Evolutionary conservation across 495 filamentous ascomycete species (phyloP).

Genomic region (Recurvomyces mirabilis): DNA sequence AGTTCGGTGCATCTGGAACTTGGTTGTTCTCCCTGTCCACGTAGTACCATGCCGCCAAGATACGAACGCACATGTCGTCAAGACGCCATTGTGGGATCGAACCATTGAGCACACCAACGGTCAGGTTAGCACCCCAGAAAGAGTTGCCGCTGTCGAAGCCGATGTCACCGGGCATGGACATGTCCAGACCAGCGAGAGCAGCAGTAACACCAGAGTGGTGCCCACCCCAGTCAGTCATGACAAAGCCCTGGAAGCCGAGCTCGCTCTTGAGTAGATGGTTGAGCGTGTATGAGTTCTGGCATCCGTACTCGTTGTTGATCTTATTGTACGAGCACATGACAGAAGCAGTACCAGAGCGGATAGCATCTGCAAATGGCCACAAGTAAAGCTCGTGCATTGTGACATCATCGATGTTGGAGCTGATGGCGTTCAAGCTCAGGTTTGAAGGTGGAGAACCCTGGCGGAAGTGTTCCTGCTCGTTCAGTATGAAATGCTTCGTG

Average conservation of each 20-base stretch:
- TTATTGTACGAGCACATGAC: slow-evolving; percentile 92
- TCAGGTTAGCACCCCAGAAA: slow-evolving; percentile 82
- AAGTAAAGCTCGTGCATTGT: slow-evolving; percentile 89
- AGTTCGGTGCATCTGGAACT: slow-evolving; percentile 55
- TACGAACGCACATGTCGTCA: slow-evolving; percentile 86
- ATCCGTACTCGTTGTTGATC: slow-evolving; percentile 60
- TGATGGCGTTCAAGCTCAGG: slow-evolving; percentile 25
- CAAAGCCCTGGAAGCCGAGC: slow-evolving; percentile 86
- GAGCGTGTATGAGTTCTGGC: slow-evolving; percentile 58
- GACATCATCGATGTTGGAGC: slow-evolving; percentile 82
- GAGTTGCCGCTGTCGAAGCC: slow-evolving; percentile 57
- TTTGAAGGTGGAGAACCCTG: slow-evolving; percentile 33
- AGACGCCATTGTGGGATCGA: slow-evolving; percentile 83
- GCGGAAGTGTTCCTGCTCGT: slow-evolving; percentile 57
- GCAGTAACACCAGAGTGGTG: slow-evolving; percentile 72
- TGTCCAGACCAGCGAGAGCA: slow-evolving; percentile 79
- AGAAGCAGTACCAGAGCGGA: slow-evolving; percentile 31
- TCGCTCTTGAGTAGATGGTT: slow-evolving; percentile 85
- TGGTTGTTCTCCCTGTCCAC: slow-evolving; percentile 57
- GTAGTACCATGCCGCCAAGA: slow-evolving; percentile 89
- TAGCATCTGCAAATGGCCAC: slow-evolving; percentile 65
- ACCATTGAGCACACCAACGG: slow-evolving; percentile 76
- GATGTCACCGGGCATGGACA: slow-evolving; percentile 90
- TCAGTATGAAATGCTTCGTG: slow-evolving; percentile 33
- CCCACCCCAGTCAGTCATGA: slow-evolving; percentile 79